Evolutionary conservation across 179 eudicot species (phyloP).

Genomic region (Corrigiola litoralis): DNA sequence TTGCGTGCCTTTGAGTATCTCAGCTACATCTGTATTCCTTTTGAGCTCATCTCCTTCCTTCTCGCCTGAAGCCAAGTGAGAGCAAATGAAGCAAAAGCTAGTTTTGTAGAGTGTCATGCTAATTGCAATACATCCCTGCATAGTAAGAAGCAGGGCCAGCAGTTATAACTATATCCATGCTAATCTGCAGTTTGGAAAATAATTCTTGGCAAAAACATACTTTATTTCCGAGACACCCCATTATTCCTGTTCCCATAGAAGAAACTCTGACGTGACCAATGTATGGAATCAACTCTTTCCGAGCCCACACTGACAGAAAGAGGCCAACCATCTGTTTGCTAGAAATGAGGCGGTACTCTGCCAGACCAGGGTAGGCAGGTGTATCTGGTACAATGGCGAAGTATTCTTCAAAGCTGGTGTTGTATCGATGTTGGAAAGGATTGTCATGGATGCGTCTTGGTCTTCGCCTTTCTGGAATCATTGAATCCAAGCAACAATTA

Average conservation of each 20-base stretch:
- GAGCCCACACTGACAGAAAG: conserved; percentile 60
- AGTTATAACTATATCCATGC: too few relatives aligned
- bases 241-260: conserved; percentile 62
- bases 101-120: conserved; percentile 82
- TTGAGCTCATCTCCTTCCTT: conserved; percentile 83
- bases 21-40: conserved; percentile 77
- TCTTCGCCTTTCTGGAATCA: conserved; percentile 27
- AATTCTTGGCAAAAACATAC: too few relatives aligned
- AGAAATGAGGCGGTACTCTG: conserved; percentile 54
- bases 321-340: conserved; percentile 94
- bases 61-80: conserved; percentile 91
- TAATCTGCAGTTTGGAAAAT: too few relatives aligned
- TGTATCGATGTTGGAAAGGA: conserved; percentile 12
- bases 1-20: conserved; percentile 68
- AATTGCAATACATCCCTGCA: conserved; percentile 81
- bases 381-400: conserved; percentile 24
- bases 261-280: conserved; percentile 72
- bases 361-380: conserved; percentile 21
- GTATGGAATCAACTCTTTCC: conserved; percentile 53
- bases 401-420: conserved; percentile 29
- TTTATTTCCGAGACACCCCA: conserved; percentile 44
- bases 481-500: conserved; percentile 50
- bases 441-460: conserved; percentile 34
- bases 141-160: background rate
- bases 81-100: conserved; percentile 81